Evolutionary conservation across 768 basidiomycete species (phyloP).

Genomic region (Calvatia gigantea): DNA sequence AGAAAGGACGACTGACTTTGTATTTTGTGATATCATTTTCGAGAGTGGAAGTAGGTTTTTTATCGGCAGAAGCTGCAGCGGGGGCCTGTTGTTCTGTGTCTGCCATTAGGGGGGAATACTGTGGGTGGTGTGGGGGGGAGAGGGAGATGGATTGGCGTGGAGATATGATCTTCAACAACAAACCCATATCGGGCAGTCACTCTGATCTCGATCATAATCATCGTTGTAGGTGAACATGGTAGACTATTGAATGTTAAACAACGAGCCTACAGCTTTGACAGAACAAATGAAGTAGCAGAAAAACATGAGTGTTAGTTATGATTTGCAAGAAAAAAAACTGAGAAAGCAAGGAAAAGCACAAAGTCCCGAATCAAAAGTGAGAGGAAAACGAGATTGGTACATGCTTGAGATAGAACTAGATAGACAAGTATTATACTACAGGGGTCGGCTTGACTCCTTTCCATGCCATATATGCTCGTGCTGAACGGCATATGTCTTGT

Average conservation of each 20-base stretch:
- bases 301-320: no score
- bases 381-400: conserved; percentile 5
- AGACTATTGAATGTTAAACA: no score
- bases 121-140: conserved; percentile 12
- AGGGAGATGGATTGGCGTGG: conserved; percentile 11
- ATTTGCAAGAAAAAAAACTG: neutral
- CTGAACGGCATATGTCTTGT: conserved; percentile 38
- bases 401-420: no score
- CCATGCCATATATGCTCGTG: conserved; percentile 55
- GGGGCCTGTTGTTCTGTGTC: conserved; percentile 49
- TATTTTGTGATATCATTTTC: conserved; percentile 85
- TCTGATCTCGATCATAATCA: conserved; percentile 8
- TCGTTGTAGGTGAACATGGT: neutral
- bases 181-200: conserved; percentile 11
- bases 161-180: conserved; percentile 13
- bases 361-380: neutral
- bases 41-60: conserved; percentile 52
- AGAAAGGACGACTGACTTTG: conserved; percentile 70
- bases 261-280: no score
- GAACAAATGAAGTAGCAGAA: no score
- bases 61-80: conserved; percentile 39
- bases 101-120: conserved; percentile 41
- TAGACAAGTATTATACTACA: conserved; percentile 3
- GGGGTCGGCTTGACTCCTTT: conserved; percentile 27
- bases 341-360: neutral